Evolutionary conservation across 2,329 filamentous ascomycete genomes (phyloP).

Genomic region (Akanthomyces uredinophilus): DNA sequence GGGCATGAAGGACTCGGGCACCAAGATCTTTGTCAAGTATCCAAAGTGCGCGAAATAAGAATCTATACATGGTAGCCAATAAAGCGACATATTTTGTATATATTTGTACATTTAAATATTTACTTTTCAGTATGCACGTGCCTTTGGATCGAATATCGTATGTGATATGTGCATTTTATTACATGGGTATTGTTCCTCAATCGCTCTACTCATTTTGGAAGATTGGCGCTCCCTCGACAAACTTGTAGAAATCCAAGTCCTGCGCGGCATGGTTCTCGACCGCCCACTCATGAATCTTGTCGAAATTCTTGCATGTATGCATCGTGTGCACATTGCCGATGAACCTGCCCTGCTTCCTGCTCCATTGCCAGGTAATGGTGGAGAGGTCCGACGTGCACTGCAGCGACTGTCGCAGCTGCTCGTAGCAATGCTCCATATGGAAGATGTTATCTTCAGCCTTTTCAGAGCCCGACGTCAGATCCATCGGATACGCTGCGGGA

Average conservation of each 20-base stretch:
- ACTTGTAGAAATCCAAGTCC: constrained; percentile 16
- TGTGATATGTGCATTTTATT: neutral
- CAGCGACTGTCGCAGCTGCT: constrained; percentile 47
- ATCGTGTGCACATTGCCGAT: constrained; percentile 49
- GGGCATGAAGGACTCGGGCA: constrained; percentile 17
- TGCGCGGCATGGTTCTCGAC: constrained; percentile 23
- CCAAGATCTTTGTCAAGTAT: constrained; percentile 21
- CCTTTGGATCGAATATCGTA: too few relatives aligned
- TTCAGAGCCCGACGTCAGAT: constrained; percentile 41
- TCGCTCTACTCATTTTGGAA: neutral
- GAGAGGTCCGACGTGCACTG: constrained; percentile 51
- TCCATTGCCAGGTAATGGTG: constrained; percentile 48
- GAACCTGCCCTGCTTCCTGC: constrained; percentile 39
- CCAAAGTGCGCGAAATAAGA: constrained; percentile 16
- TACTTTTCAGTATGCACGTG: too few relatives aligned
- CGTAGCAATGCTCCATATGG: constrained; percentile 45
- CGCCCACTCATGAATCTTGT: constrained; percentile 46
- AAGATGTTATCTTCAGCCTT: constrained; percentile 29
- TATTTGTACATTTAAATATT: neutral
- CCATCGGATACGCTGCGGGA: constrained; percentile 39
- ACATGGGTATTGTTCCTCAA: too few relatives aligned
- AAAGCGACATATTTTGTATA: too few relatives aligned
- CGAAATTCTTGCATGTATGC: constrained; percentile 50
- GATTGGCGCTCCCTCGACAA: constrained; percentile 17
- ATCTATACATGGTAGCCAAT: neutral